Evolutionary conservation across 176 grass and related monocot genomes (phyloP), one percentile per base, ranked within the genome.

Genomic region (Oryza meridionalis): DNA sequence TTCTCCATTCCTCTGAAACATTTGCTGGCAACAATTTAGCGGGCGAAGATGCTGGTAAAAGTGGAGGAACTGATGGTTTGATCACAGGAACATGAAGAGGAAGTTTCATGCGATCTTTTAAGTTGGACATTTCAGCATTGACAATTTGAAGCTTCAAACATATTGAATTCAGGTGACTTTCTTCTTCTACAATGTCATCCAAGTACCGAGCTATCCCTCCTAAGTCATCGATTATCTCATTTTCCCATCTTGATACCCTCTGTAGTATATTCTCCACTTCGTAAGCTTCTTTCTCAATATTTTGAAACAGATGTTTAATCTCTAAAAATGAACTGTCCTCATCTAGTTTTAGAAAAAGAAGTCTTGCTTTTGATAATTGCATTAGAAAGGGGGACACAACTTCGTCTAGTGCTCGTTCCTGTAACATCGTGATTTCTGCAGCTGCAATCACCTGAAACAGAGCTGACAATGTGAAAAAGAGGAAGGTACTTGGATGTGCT

Each of bases 151-250:
- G 86, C 16, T 70, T 88, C 5, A 53, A 71, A 72, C 3, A 4
- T 88, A 88, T 40, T 42, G 75, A 82, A 22, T 63, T 61, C 11
- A 71, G 40, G 7, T 88, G 79, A 31, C 15, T 71, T 35, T 82
- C 86, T 88, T 77, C 86, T 77, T 88, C 86, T 29, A 88, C 64
- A 29, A 88, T 88, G 61, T 88, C 79, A 71, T 88, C 86, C 58
- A 88, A 82, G 82, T 88, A 50, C 3, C 79, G 65, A 71, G 79
- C 86, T 65, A 88, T 88, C 37, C 86, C 86, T 71, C 86, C 86
- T 31, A 88, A 88, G 31, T 88, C 86, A 77, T 77, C 31, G 11
- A 82, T 82, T 21, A 88, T 70, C 6, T 71, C 79, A 77, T 76
- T 70, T 82, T 82, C 86, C 73, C 86, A 88, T 42, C 62, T 71